A percentile compares a stretch with the other conserved stretches of the same genome.
These are phyloP conservation scores for Reticulascus tulasneorum DNA, from an alignment of 2,329 filamentous ascomycete species.

Conservation along the genomic window DNA sequence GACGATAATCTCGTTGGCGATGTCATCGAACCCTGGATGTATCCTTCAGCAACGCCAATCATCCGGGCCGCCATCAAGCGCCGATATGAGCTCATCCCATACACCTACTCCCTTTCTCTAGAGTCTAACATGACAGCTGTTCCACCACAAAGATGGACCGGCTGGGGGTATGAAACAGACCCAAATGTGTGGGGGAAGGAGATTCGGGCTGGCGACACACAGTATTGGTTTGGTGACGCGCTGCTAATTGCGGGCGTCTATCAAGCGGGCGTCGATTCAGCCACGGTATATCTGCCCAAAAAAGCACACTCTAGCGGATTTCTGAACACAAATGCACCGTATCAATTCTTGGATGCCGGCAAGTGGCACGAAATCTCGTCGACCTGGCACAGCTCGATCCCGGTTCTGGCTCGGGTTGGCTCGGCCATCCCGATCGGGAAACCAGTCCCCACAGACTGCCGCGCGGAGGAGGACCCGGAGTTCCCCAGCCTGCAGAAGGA, in stretches of 20 bases:
- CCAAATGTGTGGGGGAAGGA: conserved; percentile 59
- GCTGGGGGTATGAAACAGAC: conserved; percentile 68
- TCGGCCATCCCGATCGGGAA: conserved; percentile 34
- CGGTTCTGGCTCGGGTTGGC: conserved; percentile 34
- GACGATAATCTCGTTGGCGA: conserved; percentile 64
- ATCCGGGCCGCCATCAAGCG: conserved; percentile 64
- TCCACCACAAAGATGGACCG: conserved; percentile 68
- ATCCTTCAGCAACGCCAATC: conserved; percentile 60
- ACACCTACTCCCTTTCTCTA: conserved; percentile 63
- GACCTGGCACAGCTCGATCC: conserved; percentile 38
- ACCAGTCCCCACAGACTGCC: conserved; percentile 30
- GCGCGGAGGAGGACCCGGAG: conserved; percentile 30
- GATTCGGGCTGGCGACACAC: conserved; percentile 61
- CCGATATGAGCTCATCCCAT: conserved; percentile 68
- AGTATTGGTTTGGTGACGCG: conserved; percentile 69
- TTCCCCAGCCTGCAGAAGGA: conserved; percentile 34
- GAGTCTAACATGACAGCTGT: conserved; percentile 57
- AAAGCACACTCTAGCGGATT: conserved; percentile 49
- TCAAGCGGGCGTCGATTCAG: conserved; percentile 49
- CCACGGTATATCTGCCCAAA: conserved; percentile 59
- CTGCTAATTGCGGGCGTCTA: conserved; percentile 66
- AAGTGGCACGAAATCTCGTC: conserved; percentile 36
- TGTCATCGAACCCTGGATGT: conserved; percentile 77
- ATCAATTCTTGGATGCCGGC: conserved; percentile 48
- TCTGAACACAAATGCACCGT: conserved; percentile 59